Conservation (phyloP, 148 eudicot genomes). For the Persicaria tinctoria region DNA sequence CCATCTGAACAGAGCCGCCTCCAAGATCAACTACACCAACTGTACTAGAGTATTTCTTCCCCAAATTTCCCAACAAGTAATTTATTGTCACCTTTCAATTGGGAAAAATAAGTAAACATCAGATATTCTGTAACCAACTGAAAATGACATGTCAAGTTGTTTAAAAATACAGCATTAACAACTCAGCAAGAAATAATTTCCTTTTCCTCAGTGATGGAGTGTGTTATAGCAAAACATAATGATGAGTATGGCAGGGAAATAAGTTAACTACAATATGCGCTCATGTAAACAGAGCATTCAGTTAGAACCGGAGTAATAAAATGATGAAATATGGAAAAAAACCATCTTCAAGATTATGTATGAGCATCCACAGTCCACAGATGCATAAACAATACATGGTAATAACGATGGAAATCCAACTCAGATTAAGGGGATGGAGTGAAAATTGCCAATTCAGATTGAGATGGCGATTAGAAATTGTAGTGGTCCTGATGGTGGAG, state of each 20-base stretch:
- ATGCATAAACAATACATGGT: background rate
- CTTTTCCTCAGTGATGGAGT: background rate
- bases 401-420: background rate
- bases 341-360: background rate
- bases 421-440: background rate
- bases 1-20: slow-evolving; percentile 99
- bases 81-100: slow-evolving; percentile 69
- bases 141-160: background rate
- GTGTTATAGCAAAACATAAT: background rate
- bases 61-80: slow-evolving; percentile 71
- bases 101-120: slow-evolving; percentile 15
- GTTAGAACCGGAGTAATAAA: background rate
- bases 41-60: slow-evolving; percentile 62
- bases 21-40: slow-evolving; percentile 99
- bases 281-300: background rate
- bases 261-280: background rate
- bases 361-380: background rate
- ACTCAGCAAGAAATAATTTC: background rate
- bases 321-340: background rate
- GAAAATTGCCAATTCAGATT: background rate
- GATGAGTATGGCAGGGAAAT: background rate
- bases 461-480: background rate
- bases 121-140: slow-evolving; percentile 6
- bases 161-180: background rate
- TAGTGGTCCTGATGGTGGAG: background rate